Evolutionary conservation across 305 asterid species (phyloP), one percentile per base, ranked within the genome.

Genomic region (Nicotiana rustica): DNA sequence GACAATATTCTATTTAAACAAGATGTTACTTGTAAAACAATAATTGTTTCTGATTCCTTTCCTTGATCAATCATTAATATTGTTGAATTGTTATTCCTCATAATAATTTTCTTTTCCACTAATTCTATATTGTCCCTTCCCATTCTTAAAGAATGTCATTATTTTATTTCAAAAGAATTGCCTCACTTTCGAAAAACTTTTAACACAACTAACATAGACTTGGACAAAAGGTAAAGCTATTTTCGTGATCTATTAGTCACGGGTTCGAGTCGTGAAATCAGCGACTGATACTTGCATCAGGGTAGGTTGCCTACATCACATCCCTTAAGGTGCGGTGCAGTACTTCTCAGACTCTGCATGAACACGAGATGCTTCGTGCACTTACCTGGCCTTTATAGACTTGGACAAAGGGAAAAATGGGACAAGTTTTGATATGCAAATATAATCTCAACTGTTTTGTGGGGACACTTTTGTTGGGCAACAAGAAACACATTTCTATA

Each of bases 401-500:
- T 41, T 0, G 49, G 49, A 41, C 49, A 41, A 41, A 7, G 12
- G 49, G 10, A 8, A 41, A 41, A 41, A 41, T 7, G 3, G 12
- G 49, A 2, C 76, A 36, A 68, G 76, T 68, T 68, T n/a, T 36
- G 44, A 29, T 9, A 36, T 17, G 21, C 17, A 8, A 68, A 36
- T 68, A 68, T 68, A 14, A 68, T 36, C 36, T 68, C 36, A 70
- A 70, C 36, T 41, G 10, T 70, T 70, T 62, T 62, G 3, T 62
- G 31, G 78, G 35, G 59, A 41, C 78, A 41, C 52, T 44, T 44
- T 9, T 44, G 12, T 44, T 9, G 12, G 10, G 13, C 52, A 8
- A 44, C 52, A 41, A 41, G 55, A 41, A 70, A 2, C 77, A 38
- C 77, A 41, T 69, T 41, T 38, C 0, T 41, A 7, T 41, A 41